Evolutionary conservation across 2,329 filamentous ascomycete species (phyloP).

Genomic region (Verticillium klebahnii): DNA sequence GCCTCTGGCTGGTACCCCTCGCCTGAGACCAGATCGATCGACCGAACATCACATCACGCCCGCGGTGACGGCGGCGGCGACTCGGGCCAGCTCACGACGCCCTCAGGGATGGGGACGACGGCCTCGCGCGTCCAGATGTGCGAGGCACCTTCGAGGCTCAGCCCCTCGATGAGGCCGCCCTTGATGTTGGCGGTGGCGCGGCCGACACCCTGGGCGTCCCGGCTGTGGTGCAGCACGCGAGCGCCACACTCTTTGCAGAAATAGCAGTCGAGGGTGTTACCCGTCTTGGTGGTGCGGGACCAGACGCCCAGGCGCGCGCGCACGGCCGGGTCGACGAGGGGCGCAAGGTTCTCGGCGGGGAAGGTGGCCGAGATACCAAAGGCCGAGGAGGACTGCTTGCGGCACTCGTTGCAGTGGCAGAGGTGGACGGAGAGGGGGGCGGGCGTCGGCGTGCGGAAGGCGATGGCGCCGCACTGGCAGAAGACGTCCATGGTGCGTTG

Average conservation of each 20-base stretch:
- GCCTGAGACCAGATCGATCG: too few relatives aligned
- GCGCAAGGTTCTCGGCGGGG: slow-evolving; percentile 33
- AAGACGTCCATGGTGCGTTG: slow-evolving; percentile 12
- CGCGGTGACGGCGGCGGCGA: slow-evolving; percentile 4
- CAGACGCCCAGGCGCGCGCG: slow-evolving; percentile 28
- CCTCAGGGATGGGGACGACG: slow-evolving; percentile 37
- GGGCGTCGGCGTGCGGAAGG: slow-evolving; percentile 27
- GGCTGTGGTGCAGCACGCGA: slow-evolving; percentile 40
- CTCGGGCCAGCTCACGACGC: slow-evolving; percentile 7
- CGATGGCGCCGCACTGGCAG: slow-evolving; percentile 36
- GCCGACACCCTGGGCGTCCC: slow-evolving; percentile 30
- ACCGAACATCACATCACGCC: too few relatives aligned
- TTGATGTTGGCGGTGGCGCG: slow-evolving; percentile 37
- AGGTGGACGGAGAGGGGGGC: slow-evolving; percentile 31
- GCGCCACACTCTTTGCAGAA: slow-evolving; percentile 38
- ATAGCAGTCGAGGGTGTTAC: slow-evolving; percentile 37
- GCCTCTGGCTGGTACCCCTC: too few relatives aligned
- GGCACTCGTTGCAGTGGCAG: slow-evolving; percentile 43
- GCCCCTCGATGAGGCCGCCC: slow-evolving; percentile 37
- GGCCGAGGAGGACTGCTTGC: slow-evolving; percentile 37
- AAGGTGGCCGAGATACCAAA: slow-evolving; percentile 42
- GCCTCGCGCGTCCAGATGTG: slow-evolving; percentile 43
- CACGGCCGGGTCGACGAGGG: slow-evolving; percentile 23
- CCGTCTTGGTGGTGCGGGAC: slow-evolving; percentile 31
- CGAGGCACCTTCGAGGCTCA: slow-evolving; percentile 31